Conservation (phyloP, 495 filamentous ascomycete species). For the Astrothelium macrocarpum region DNA sequence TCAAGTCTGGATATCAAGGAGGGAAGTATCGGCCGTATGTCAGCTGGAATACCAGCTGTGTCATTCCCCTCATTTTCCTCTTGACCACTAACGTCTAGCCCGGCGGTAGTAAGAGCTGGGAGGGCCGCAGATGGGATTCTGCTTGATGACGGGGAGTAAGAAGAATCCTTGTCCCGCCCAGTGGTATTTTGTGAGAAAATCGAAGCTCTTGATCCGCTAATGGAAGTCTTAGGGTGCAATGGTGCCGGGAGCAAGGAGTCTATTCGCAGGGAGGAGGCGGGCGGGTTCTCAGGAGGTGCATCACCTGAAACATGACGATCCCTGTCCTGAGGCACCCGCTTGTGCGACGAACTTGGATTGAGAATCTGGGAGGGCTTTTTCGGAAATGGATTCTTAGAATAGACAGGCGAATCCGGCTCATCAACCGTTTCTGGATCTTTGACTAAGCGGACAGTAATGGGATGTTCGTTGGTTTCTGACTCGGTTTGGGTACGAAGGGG, state of each 20-base stretch:
- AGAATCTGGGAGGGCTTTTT: conserved; percentile 28
- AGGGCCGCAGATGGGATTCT: not conserved
- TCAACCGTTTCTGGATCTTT: conserved; percentile 15
- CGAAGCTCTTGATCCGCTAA: not conserved
- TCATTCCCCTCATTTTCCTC: not conserved
- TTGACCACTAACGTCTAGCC: not conserved
- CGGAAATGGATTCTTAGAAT: conserved; percentile 30
- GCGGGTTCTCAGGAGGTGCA: conserved; percentile 1
- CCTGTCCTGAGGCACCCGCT: conserved; percentile 22
- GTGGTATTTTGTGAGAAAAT: not conserved
- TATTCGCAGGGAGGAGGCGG: conserved; percentile 1
- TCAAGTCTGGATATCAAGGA: conserved; percentile 3
- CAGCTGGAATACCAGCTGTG: conserved; percentile 19
- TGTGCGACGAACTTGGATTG: conserved; percentile 21
- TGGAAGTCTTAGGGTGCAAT: conserved; percentile 14
- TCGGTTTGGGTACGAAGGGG: conserved; percentile 49
- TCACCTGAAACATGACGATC: conserved; percentile 12
- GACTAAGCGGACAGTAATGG: conserved; percentile 39
- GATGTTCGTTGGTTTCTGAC: conserved; percentile 46
- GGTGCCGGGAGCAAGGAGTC: conserved; percentile 24
- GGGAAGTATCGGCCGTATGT: not conserved
- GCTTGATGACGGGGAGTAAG: not conserved
- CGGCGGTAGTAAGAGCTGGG: not conserved
- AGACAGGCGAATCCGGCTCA: conserved; percentile 17
- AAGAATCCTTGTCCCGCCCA: not conserved